Base-by-base conservation (phyloP, 2,329 filamentous ascomycete species). In the Hypoxylon sp. region DNA sequence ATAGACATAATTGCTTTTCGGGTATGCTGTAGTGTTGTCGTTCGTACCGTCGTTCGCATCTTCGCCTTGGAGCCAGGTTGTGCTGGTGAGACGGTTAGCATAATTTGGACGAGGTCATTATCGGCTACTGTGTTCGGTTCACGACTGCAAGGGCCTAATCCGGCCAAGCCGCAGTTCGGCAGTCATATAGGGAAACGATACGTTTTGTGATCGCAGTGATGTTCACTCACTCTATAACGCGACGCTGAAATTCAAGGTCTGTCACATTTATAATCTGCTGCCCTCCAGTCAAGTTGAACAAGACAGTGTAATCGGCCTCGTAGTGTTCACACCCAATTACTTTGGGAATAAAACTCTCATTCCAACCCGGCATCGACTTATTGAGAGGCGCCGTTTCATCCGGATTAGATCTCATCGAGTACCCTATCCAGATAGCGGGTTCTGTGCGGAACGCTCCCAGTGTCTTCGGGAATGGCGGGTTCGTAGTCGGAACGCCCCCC, bases 391-490 rank as follows among this genome's bases (percentile, higher is more conserved):
- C 54, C 0, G 67, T 67, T 1, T 68, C 55, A 34, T 71, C 61
- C 12, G 69, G 64, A 5, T 74, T 47, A 2, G 61, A 75, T 19
- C 70, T 61, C 5, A 72, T 68, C 0, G 74, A 68, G 53, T 80
- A 78, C 5, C 78, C 80, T 23, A 81, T 69, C 77, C 78, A 81
- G 9, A 82, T 59, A n/a, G 79, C 68, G 0, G 80, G 80, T 58
- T 81, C 79, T 1, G 76, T 78, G 14, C 75, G 68, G 43, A 82
- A 77, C 3, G 74, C 77, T 1, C 80, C 80, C 2, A 81, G 70
- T n/a, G 77, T 66, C 23, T 69, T 61, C 1, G 76, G 78, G 37
- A 71, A 78, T 0, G 73, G 74, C 1, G 72, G 71, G 2, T 61
- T 27, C 14, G 43, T 71, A 34, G 57, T 74, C 1, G 74, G 75